phyloP scores from a whole-genome alignment of 495 filamentous ascomycete species.

The Pseudevernia furfuracea region DNA sequence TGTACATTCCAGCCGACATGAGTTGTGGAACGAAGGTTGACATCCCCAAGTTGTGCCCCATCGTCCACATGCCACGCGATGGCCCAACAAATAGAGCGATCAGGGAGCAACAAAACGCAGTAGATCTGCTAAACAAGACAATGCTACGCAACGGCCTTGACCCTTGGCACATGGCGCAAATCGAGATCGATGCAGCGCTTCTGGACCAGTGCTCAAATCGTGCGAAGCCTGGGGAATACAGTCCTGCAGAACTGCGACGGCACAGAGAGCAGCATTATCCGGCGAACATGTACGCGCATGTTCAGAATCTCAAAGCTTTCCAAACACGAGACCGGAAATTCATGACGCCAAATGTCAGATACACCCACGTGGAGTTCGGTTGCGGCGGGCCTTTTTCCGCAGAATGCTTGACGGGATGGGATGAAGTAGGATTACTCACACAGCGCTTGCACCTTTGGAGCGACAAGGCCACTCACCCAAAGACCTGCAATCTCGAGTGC shows the following conservation, averaged over 20 bases:
- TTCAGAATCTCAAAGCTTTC: neutral
- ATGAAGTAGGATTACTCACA: neutral
- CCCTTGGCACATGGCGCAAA: neutral
- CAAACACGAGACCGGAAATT: neutral
- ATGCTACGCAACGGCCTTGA: neutral
- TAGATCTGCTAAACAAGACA: neutral
- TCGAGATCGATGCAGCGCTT: neutral
- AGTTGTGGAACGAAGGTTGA: neutral
- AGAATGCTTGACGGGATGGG: neutral
- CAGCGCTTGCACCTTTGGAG: neutral
- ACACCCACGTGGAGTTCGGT: neutral
- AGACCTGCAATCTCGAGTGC: neutral
- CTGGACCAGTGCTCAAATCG: constrained; percentile 1
- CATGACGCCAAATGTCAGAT: neutral
- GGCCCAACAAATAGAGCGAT: neutral
- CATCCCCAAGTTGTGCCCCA: neutral
- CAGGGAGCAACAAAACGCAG: neutral
- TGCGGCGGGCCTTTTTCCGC: constrained; percentile 2
- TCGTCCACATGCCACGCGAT: neutral
- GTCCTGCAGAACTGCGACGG: neutral
- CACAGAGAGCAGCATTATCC: neutral
- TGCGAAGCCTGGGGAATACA: neutral
- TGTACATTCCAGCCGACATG: neutral
- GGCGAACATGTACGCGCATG: neutral
- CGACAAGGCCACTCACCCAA: neutral